phyloP scores from a whole-genome alignment of 208 protist genomes.

The Trypanosoma vivax region DNA sequence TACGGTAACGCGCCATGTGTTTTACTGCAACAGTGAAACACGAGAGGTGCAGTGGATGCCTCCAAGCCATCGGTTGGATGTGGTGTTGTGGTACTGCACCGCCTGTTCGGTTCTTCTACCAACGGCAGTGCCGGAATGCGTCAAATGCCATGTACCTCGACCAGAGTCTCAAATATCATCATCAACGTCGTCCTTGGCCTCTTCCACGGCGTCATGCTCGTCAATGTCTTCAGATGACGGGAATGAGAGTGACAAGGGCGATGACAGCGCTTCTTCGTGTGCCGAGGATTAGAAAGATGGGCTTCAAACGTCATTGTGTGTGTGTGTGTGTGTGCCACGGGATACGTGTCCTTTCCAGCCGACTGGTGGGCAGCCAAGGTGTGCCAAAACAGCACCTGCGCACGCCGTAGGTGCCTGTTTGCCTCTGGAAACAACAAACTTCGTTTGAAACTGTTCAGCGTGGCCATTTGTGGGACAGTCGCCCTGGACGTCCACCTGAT shows the following conservation, averaged over 20 bases:
- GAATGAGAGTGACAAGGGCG: constrained; percentile 15
- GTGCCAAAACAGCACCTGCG: too few relatives aligned
- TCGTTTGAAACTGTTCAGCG: too few relatives aligned
- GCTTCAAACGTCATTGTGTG: neutral
- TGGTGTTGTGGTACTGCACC: constrained; percentile 76
- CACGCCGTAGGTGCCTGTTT: too few relatives aligned
- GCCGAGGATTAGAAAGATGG: constrained; percentile 2
- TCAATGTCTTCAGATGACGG: constrained; percentile 20
- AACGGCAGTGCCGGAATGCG: constrained; percentile 58
- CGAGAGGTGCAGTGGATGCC: constrained; percentile 60
- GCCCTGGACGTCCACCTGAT: too few relatives aligned
- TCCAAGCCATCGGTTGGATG: constrained; percentile 64
- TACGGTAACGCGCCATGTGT: constrained; percentile 42
- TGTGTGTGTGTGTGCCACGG: too few relatives aligned
- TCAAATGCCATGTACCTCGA: constrained; percentile 58
- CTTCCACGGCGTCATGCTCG: constrained; percentile 8
- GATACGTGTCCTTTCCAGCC: too few relatives aligned
- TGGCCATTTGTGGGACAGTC: too few relatives aligned
- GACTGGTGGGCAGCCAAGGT: too few relatives aligned
- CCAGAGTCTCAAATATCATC: constrained; percentile 27
- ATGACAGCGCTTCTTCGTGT: constrained; percentile 5
- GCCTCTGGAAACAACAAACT: too few relatives aligned
- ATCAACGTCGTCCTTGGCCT: constrained; percentile 1
- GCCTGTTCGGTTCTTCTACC: constrained; percentile 58
- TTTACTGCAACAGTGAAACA: constrained; percentile 63